These are phyloP conservation scores for Flueggea neowawraea DNA, from an alignment of 441 rosid genomes.

Conservation along the genomic window DNA sequence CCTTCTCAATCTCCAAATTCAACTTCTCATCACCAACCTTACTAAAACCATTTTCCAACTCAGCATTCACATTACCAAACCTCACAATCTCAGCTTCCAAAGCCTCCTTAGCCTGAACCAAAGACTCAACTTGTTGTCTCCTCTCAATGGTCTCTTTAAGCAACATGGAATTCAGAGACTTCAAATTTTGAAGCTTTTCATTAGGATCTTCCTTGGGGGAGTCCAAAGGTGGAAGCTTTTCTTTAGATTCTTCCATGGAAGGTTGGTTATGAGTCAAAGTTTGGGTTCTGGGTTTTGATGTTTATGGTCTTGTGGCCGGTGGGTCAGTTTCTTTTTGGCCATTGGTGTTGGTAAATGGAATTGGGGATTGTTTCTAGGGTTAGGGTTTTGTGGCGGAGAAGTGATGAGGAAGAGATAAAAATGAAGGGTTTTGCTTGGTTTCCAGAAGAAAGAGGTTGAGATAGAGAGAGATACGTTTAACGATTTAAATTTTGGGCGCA, in stretches of 20 bases:
- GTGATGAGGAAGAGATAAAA: slow-evolving; percentile 5
- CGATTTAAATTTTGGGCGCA: slow-evolving; percentile 37
- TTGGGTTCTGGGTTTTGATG: slow-evolving; percentile 4
- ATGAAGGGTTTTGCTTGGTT: not conserved
- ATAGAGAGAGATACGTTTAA: not conserved
- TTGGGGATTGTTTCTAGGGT: slow-evolving; percentile 19
- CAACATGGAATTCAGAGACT: slow-evolving; percentile 42
- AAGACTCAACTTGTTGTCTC: slow-evolving; percentile 44
- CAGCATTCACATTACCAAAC: slow-evolving; percentile 22
- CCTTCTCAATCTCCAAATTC: slow-evolving; percentile 40
- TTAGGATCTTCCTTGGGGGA: slow-evolving; percentile 28
- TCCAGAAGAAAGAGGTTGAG: not conserved
- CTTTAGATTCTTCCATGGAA: slow-evolving; percentile 3
- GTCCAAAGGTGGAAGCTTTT: slow-evolving; percentile 3
- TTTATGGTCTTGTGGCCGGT: slow-evolving; percentile 16
- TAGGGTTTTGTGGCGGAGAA: slow-evolving; percentile 50
- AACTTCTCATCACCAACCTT: slow-evolving; percentile 33
- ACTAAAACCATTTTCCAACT: slow-evolving; percentile 29
- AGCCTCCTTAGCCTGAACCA: slow-evolving; percentile 31
- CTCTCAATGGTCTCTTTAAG: slow-evolving; percentile 38
- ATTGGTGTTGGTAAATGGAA: slow-evolving; percentile 25
- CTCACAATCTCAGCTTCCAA: slow-evolving; percentile 42
- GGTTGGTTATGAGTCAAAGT: not conserved
- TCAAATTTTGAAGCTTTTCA: slow-evolving; percentile 37
- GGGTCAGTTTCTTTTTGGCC: slow-evolving; percentile 57